Evolutionary conservation across 2,329 filamentous ascomycete genomes (phyloP).

Genomic region (Scedosporium apiospermum): DNA sequence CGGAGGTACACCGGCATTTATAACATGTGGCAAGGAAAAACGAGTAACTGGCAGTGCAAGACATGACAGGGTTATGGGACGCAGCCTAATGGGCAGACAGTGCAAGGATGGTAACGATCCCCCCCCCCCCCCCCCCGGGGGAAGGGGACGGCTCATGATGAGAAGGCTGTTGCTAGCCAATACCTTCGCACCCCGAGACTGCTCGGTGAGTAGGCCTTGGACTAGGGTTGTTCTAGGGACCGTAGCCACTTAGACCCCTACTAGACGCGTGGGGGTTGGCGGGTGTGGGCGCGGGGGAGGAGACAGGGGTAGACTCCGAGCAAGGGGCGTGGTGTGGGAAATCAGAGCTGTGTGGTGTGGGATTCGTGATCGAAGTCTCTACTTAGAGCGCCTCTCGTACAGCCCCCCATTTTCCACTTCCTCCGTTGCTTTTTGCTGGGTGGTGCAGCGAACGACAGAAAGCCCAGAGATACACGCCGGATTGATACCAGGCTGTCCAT

Average conservation of each 20-base stretch:
- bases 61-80: not conserved
- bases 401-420: not conserved
- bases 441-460: not conserved
- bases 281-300: not conserved
- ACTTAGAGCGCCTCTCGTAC: not conserved
- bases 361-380: not conserved
- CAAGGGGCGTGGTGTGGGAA: not conserved
- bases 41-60: not conserved
- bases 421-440: not conserved
- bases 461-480: not conserved
- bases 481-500: not conserved
- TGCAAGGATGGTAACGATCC: not conserved
- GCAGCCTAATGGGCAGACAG: not conserved
- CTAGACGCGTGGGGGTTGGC: not conserved
- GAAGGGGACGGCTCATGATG: not conserved
- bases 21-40: not conserved
- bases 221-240: not conserved
- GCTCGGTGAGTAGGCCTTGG: not conserved
- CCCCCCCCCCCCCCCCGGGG: not conserved
- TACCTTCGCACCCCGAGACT: not conserved
- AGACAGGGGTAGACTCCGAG: not conserved
- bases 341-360: not conserved
- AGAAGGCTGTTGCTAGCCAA: not conserved
- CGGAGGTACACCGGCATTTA: not conserved
- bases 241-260: not conserved